A percentile compares a stretch with the other conserved stretches of the same genome.
phyloP scores from a whole-genome alignment of 805 yeast species.

The Yamadazyma paraphyllophila region DNA sequence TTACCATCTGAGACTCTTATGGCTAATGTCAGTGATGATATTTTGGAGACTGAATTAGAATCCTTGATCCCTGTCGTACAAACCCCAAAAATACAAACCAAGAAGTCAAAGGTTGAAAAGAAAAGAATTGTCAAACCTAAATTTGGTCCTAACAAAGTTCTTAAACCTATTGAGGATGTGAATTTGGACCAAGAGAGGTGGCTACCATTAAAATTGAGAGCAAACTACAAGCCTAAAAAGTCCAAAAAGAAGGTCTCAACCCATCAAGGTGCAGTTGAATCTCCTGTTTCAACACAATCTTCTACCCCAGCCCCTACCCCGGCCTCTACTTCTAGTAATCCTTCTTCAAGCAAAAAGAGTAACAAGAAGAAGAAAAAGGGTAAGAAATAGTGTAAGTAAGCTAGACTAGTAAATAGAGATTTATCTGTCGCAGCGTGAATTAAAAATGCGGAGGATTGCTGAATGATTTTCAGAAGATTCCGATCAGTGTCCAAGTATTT shows the following conservation, averaged over 20 bases:
- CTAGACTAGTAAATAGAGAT: not conserved
- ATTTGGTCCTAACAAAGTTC: constrained; percentile 26
- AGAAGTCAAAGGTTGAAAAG: constrained; percentile 20
- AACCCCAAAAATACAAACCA: not conserved
- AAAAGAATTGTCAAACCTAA: constrained; percentile 26
- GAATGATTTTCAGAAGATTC: constrained; percentile 10
- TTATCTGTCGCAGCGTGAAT: not conserved
- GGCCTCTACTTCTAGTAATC: constrained; percentile 8
- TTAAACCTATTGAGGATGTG: constrained; percentile 24
- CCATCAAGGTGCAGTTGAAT: constrained; percentile 26
- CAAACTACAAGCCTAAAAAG: constrained; percentile 77
- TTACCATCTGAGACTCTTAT: constrained; percentile 23
- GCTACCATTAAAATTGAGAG: constrained; percentile 85
- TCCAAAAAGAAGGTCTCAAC: constrained; percentile 43
- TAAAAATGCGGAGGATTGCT: constrained; percentile 1
- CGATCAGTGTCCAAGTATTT: constrained; percentile 8
- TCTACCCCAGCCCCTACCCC: constrained; percentile 12
- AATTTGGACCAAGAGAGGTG: constrained; percentile 69
- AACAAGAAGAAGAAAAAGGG: constrained; percentile 27
- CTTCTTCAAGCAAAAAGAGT: constrained; percentile 7
- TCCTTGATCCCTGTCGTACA: constrained; percentile 18
- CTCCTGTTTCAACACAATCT: constrained; percentile 8
- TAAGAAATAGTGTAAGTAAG: constrained; percentile 13
- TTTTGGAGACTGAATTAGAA: constrained; percentile 31
- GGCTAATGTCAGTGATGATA: constrained; percentile 21